Base-by-base conservation (phyloP, 2,329 filamentous ascomycete genomes). In the Pseudogymnoascus sp. region DNA sequence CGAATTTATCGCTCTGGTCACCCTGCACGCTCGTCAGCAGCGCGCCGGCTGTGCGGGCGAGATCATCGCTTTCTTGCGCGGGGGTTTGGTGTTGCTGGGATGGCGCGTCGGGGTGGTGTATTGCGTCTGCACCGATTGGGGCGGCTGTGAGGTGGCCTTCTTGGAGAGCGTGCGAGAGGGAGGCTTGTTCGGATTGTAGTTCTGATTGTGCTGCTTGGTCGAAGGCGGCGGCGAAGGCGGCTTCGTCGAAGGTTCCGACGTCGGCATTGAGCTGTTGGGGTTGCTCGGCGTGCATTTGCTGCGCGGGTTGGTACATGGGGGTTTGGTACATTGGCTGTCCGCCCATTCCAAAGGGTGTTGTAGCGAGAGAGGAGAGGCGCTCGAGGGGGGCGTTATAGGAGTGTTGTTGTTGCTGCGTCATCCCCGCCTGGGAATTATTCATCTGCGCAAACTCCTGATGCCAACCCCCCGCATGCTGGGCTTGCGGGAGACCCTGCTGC, bases 1-100 rank as follows among this genome's bases (percentile, higher is more conserved):
- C 84, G 74, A 95, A 95, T 71, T 93, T 93, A 57, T 85, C 77
- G 63, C 83, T 87, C 64, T 84, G 81, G 68, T 93, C 87, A 69
- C 86, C 79, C 18, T 83, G 80, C 11, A 96, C 83, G 39, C 84
- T 86, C 62, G 87, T 80, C 4, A 95, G 78, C 3, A 96, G 79
- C 64, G 87, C 80, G 14, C 84, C 86, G 4, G 91, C 91, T 1
- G 89, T 92, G 42, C 80, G 79, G 18, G 89, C 86, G 29, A 95
- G 81, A 51, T 89, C 89, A 67, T 91, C 85, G 23, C 47, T 54
- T 10, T 54, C 47, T 31, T 54, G 47, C 4, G 47, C 47, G 11
- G 47, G 47, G 1, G 85, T 80, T 61, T 87, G 81, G 21, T 75
- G 67, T 4, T 76, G 73, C 31, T 73, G 68, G 7, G 74, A 23